These are phyloP conservation scores for Cornus suecica DNA, from an alignment of 148 eudicot genomes.

Conservation along the genomic window DNA sequence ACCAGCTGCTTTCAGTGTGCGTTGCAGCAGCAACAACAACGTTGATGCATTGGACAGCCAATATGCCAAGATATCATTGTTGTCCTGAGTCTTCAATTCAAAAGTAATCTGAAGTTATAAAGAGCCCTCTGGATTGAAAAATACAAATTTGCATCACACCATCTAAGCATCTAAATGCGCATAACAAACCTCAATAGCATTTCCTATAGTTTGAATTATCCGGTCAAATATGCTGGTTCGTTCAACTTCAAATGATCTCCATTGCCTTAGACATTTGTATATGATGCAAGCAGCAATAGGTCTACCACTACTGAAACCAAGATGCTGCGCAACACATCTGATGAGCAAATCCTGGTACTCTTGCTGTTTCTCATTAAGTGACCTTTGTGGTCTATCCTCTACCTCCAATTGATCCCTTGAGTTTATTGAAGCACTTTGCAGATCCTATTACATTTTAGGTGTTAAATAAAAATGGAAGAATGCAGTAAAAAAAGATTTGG, in stretches of 20 bases:
- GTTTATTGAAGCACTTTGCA: slow-evolving; percentile 54
- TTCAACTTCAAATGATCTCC: slow-evolving; percentile 94
- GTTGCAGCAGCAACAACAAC: slow-evolving; percentile 72
- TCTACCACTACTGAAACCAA: slow-evolving; percentile 73
- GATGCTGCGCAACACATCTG: slow-evolving; percentile 81
- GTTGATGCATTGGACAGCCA: slow-evolving; percentile 88
- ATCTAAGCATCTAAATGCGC: not conserved
- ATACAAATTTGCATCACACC: slow-evolving; percentile 3
- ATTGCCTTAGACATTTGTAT: slow-evolving; percentile 85
- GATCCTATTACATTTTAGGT: slow-evolving; percentile 45
- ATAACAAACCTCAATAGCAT: slow-evolving; percentile 69
- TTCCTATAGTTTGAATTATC: slow-evolving; percentile 77
- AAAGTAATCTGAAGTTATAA: slow-evolving; percentile 13
- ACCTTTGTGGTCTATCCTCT: slow-evolving; percentile 80
- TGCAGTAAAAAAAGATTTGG: not conserved
- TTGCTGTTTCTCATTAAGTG: slow-evolving; percentile 86
- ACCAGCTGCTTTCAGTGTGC: slow-evolving; percentile 70
- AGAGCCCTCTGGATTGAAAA: slow-evolving; percentile 1
- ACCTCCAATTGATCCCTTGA: slow-evolving; percentile 50
- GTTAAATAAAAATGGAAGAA: not conserved
- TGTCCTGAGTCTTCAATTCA: slow-evolving; percentile 68
- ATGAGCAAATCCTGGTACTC: slow-evolving; percentile 90
- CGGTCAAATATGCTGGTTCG: slow-evolving; percentile 82
- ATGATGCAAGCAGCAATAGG: slow-evolving; percentile 89
- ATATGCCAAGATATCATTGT: slow-evolving; percentile 70